Conservation (phyloP, 192 early-diverging fungal genomes). For the Endogone sp. region DNA sequence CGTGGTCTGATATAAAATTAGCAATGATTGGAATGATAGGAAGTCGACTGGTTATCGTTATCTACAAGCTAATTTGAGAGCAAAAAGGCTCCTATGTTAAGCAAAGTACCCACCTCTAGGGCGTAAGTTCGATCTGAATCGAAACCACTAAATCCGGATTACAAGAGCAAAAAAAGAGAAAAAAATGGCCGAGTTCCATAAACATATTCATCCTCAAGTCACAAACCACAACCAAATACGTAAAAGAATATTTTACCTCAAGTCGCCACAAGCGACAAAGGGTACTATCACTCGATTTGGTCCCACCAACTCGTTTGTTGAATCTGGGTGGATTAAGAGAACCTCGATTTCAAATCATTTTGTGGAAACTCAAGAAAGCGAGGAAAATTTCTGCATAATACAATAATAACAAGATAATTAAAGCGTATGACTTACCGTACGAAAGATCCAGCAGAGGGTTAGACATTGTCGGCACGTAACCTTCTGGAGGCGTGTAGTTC, state of each 20-base stretch:
- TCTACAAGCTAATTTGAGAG: too few species aligned
- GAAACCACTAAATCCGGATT: slow-evolving; percentile 52
- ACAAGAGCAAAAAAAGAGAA: not conserved
- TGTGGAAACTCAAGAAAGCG: not conserved
- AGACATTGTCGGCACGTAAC: slow-evolving; percentile 86
- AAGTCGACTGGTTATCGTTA: too few species aligned
- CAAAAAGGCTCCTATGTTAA: not conserved
- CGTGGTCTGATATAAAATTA: slow-evolving; percentile 24
- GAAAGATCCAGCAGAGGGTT: slow-evolving; percentile 83
- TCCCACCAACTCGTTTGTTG: slow-evolving; percentile 60
- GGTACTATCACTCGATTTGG: slow-evolving; percentile 80
- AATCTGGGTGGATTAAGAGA: slow-evolving; percentile 10
- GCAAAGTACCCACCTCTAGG: slow-evolving; percentile 35
- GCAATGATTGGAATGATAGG: too few species aligned
- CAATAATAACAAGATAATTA: not conserved
- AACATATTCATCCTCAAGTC: too few species aligned
- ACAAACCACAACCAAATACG: too few species aligned
- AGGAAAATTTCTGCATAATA: too few species aligned
- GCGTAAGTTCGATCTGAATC: slow-evolving; percentile 88
- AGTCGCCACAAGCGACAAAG: slow-evolving; percentile 89
- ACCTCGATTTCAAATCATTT: not conserved
- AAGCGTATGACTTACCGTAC: slow-evolving; percentile 44
- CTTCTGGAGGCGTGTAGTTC: slow-evolving; percentile 79
- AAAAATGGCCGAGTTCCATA: too few species aligned
- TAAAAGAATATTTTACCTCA: slow-evolving; percentile 63